A percentile compares a stretch with the other conserved stretches of the same genome.
These are phyloP conservation scores for Chytriomyces sp. DNA, from an alignment of 192 early-diverging fungal species.

Conservation along the genomic window DNA sequence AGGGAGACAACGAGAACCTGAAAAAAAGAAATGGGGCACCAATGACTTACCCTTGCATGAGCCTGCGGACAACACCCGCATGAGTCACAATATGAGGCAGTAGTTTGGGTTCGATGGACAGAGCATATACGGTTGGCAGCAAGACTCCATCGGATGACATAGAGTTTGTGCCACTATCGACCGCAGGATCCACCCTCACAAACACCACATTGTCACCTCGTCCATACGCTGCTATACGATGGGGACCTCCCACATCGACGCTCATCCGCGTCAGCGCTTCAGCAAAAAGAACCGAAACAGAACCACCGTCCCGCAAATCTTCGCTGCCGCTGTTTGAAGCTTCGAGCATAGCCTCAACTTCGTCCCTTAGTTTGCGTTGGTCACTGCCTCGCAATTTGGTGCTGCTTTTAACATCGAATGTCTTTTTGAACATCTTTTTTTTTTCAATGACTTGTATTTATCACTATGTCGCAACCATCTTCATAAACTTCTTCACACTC, in stretches of 20 bases:
- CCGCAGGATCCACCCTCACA: not conserved
- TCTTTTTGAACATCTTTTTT: conserved; percentile 60
- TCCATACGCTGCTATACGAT: not conserved
- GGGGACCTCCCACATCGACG: too few species aligned
- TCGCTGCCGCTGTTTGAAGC: not conserved
- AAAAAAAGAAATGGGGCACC: not conserved
- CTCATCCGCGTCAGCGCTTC: conserved; percentile 24
- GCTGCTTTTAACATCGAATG: conserved; percentile 71
- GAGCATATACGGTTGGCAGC: conserved; percentile 16
- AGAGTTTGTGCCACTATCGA: not conserved
- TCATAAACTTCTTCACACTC: conserved; percentile 35
- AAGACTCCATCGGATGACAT: not conserved
- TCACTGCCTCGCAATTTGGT: conserved; percentile 71
- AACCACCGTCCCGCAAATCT: not conserved
- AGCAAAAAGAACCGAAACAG: conserved; percentile 50
- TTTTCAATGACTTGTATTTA: not conserved
- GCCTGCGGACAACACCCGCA: conserved; percentile 3
- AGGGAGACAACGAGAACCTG: conserved; percentile 45
- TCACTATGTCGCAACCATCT: not conserved
- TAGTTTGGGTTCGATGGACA: not conserved
- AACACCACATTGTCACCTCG: not conserved
- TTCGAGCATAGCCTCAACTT: conserved; percentile 51
- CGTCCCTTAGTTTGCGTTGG: conserved; percentile 66
- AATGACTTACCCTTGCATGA: not conserved
- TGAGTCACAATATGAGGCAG: not conserved